A percentile compares a stretch with the other conserved stretches of the same genome.
Conservation (phyloP, 331 rosid species). For the Acacia pycnantha region DNA sequence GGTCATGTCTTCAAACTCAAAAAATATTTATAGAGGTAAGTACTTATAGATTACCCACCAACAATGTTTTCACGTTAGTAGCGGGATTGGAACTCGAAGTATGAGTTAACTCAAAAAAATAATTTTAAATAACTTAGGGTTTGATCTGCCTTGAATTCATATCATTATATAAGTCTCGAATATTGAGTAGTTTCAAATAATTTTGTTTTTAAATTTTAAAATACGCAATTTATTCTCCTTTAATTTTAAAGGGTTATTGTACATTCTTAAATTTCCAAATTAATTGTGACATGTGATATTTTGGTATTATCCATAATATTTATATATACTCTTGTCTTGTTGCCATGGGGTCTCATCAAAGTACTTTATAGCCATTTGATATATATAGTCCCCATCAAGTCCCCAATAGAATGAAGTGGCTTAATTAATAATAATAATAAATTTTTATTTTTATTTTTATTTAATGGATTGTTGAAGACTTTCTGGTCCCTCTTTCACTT, state of each 20-base stretch:
- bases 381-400: background rate
- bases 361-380: background rate
- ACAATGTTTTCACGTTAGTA: too few species aligned
- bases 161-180: background rate
- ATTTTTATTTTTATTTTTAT: background rate
- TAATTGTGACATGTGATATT: background rate
- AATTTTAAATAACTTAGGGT: background rate
- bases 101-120: too few species aligned
- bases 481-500: background rate
- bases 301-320: background rate
- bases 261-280: background rate
- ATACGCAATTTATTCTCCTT: background rate
- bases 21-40: too few species aligned
- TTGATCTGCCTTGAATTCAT: background rate
- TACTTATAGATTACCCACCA: too few species aligned
- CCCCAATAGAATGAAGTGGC: slow-evolving; percentile 1
- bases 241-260: background rate
- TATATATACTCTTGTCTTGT: background rate
- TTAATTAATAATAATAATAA: background rate
- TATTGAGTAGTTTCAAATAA: too few species aligned
- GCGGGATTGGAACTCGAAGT: too few species aligned
- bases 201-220: background rate
- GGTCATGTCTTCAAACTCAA: too few species aligned
- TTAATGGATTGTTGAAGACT: background rate
- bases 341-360: background rate